phyloP scores from a whole-genome alignment of 345 rosid species.

The Camelina hispida region DNA sequence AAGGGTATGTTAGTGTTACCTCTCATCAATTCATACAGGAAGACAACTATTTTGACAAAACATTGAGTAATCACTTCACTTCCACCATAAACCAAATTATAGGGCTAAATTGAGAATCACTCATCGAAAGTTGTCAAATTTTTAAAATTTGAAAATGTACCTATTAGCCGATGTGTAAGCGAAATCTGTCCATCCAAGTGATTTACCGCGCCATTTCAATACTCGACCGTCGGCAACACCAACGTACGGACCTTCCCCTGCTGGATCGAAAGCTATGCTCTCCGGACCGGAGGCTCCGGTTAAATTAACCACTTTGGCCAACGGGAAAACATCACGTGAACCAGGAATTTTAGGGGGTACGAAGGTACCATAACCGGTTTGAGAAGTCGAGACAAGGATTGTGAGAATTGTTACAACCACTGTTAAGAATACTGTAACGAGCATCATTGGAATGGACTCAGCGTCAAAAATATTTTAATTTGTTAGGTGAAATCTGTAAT shows the following conservation, averaged over 20 bases:
- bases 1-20: neutral
- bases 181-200: conserved; percentile 62
- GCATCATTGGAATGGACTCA: conserved; percentile 31
- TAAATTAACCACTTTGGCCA: conserved; percentile 46
- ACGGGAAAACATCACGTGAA: conserved; percentile 49
- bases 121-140: neutral
- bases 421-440: conserved; percentile 13
- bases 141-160: conserved; percentile 30
- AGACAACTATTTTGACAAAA: conserved; percentile 4
- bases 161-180: conserved; percentile 61
- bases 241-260: conserved; percentile 66
- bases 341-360: conserved; percentile 48
- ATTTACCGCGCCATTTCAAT: conserved; percentile 61
- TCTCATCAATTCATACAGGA: neutral
- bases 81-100: no score
- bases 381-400: conserved; percentile 17
- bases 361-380: conserved; percentile 38
- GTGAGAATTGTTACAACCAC: conserved; percentile 37
- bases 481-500: no score
- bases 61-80: neutral
- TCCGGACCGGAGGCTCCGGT: conserved; percentile 71
- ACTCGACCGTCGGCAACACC: conserved; percentile 73
- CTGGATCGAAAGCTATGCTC: conserved; percentile 63
- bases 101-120: no score
- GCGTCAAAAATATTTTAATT: no score